These are phyloP conservation scores for Kokia cookei DNA, from an alignment of 441 rosid genomes.

Conservation along the genomic window DNA sequence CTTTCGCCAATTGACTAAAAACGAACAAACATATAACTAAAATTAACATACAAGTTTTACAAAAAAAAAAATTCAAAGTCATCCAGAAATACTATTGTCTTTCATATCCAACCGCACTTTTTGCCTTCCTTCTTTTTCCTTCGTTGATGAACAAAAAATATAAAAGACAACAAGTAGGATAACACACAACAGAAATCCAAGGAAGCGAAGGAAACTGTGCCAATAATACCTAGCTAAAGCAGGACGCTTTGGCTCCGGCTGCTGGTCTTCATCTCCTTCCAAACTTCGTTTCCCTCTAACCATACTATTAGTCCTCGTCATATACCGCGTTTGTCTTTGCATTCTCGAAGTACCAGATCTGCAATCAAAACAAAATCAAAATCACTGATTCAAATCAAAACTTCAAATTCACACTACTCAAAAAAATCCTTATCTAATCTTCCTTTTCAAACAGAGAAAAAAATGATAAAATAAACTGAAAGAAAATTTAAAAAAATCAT, in stretches of 20 bases:
- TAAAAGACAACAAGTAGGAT: background rate
- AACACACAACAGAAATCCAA: background rate
- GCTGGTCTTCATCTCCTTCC: slow-evolving; percentile 66
- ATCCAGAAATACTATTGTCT: background rate
- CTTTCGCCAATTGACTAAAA: background rate
- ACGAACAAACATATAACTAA: background rate
- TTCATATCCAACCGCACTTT: background rate
- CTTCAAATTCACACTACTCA: background rate
- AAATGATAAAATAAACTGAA: background rate
- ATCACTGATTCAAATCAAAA: background rate
- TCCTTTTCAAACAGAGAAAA: background rate
- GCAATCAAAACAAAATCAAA: slow-evolving; percentile 6
- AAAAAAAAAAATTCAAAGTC: background rate
- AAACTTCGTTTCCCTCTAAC: slow-evolving; percentile 79
- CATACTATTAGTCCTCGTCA: slow-evolving; percentile 84
- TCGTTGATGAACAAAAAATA: background rate
- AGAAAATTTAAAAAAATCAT: background rate
- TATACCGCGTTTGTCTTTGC: slow-evolving; percentile 67
- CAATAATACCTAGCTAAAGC: slow-evolving; percentile 76
- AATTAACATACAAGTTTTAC: background rate
- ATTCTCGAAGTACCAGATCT: slow-evolving; percentile 43
- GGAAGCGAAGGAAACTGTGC: background rate
- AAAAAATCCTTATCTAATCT: background rate
- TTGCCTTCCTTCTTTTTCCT: background rate
- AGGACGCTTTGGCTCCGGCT: slow-evolving; percentile 84